A percentile compares a stretch with the other conserved stretches of the same genome.
Evolutionary conservation across 495 filamentous ascomycete species (phyloP).

Genomic region (Podospora australis): DNA sequence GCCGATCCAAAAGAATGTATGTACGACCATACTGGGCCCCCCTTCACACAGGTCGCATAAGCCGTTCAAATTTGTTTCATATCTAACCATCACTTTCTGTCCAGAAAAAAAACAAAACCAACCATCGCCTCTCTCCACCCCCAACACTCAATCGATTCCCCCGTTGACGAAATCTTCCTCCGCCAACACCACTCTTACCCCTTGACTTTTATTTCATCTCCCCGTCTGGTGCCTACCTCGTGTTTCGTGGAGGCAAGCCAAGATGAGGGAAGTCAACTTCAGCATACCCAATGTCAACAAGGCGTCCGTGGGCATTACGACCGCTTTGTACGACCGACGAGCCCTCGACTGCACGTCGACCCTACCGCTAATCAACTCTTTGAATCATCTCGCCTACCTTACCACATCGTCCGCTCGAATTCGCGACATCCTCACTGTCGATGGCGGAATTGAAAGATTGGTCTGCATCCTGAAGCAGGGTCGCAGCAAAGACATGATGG

Average conservation of each 20-base stretch:
- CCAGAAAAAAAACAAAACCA: not conserved
- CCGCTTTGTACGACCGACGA: slow-evolving; percentile 92
- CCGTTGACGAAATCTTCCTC: too few relatives aligned
- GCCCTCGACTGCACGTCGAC: slow-evolving; percentile 98
- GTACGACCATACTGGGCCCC: slow-evolving; percentile 4
- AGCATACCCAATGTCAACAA: slow-evolving; percentile 99
- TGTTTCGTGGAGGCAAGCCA: slow-evolving; percentile 31
- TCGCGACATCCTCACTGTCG: slow-evolving; percentile 92
- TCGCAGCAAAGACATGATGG: slow-evolving; percentile 94
- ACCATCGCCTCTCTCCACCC: not conserved
- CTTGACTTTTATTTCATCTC: slow-evolving; percentile 9
- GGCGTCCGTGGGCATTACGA: slow-evolving; percentile 98
- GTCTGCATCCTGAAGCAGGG: slow-evolving; percentile 98
- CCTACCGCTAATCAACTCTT: slow-evolving; percentile 91
- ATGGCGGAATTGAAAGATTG: slow-evolving; percentile 92
- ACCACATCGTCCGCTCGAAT: slow-evolving; percentile 98
- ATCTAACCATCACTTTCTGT: slow-evolving; percentile 9
- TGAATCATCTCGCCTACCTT: slow-evolving; percentile 96
- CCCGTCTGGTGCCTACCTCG: slow-evolving; percentile 30
- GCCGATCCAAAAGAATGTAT: slow-evolving; percentile 1
- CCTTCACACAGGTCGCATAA: slow-evolving; percentile 2
- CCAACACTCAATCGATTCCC: slow-evolving; percentile 2
- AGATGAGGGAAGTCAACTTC: slow-evolving; percentile 99
- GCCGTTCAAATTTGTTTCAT: slow-evolving; percentile 9
- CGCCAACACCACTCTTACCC: too few relatives aligned